Conservation (phyloP, 169 alveolate species). For the Neospora caninum region DNA sequence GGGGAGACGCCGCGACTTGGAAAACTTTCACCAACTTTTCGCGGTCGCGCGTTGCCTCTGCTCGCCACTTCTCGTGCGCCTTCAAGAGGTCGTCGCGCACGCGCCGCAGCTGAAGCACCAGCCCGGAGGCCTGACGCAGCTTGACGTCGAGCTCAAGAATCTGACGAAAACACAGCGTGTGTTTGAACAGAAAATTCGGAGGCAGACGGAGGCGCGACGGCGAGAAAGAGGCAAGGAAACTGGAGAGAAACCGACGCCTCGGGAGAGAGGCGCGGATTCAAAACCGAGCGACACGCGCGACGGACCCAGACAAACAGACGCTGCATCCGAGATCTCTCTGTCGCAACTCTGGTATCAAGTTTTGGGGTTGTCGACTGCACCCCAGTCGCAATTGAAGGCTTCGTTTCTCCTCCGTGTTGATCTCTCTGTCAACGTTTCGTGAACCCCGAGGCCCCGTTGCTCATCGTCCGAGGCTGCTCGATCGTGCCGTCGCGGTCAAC, state of each 20-base stretch:
- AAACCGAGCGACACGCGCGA: background rate
- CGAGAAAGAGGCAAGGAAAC: background rate
- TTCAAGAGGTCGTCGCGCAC: constrained; percentile 61
- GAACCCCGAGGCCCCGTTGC: too few species aligned
- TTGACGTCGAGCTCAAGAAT: constrained; percentile 48
- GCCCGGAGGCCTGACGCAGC: constrained; percentile 51
- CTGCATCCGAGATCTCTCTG: too few species aligned
- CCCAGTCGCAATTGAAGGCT: too few species aligned
- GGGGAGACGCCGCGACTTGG: background rate
- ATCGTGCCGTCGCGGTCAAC: too few species aligned
- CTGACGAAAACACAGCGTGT: background rate
- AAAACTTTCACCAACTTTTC: constrained; percentile 2
- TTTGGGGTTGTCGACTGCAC: too few species aligned
- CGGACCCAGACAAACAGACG: background rate
- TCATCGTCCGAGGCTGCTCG: too few species aligned
- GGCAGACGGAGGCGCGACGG: background rate
- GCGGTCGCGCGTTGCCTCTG: constrained; percentile 11
- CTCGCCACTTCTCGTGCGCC: constrained; percentile 34
- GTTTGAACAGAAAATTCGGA: background rate
- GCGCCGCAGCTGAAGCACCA: constrained; percentile 62
- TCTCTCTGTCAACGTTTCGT: too few species aligned
- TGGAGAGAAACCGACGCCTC: background rate
- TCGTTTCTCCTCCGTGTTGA: too few species aligned
- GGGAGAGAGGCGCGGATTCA: background rate
- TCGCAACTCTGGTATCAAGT: too few species aligned